Conservation (phyloP, 345 rosid genomes). For the Gynandropsis gynandra region DNA sequence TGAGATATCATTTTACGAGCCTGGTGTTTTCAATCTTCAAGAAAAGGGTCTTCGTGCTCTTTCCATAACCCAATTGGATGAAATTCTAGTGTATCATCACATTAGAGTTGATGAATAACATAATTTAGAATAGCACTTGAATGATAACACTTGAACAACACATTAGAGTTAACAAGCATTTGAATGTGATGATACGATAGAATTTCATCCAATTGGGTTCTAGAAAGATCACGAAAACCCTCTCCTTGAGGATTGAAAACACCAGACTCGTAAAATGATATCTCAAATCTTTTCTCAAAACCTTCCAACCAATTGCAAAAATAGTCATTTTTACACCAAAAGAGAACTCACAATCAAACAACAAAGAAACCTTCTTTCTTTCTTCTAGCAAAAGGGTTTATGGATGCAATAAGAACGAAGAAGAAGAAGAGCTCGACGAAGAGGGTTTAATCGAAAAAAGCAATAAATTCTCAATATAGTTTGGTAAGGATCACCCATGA, state of each 20-base stretch:
- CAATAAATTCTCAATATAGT: too few species aligned
- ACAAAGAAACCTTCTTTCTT: too few species aligned
- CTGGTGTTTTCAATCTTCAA: slow-evolving; percentile 30
- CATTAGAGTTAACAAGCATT: too few species aligned
- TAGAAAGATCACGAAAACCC: slow-evolving; percentile 35
- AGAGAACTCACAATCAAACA: too few species aligned
- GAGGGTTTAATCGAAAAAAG: too few species aligned
- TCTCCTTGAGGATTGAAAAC: slow-evolving; percentile 28
- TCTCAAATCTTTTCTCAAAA: slow-evolving; percentile 39
- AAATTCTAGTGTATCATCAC: slow-evolving; percentile 34
- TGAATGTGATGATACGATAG: slow-evolving; percentile 34
- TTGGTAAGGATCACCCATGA: too few species aligned
- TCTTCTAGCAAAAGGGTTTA: too few species aligned
- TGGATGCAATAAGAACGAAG: too few species aligned
- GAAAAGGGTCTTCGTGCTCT: slow-evolving; percentile 34
- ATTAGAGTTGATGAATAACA: too few species aligned
- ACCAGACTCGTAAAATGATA: slow-evolving; percentile 31
- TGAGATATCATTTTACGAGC: slow-evolving; percentile 31
- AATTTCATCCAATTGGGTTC: slow-evolving; percentile 31
- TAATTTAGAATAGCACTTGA: too few species aligned
- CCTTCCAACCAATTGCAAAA: slow-evolving; percentile 44
- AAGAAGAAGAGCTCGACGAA: too few species aligned
- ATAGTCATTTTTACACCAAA: not conserved
- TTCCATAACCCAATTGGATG: slow-evolving; percentile 31
- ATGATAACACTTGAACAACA: too few species aligned